Conservation (phyloP, 345 rosid species). For the Ceriops decandra region DNA sequence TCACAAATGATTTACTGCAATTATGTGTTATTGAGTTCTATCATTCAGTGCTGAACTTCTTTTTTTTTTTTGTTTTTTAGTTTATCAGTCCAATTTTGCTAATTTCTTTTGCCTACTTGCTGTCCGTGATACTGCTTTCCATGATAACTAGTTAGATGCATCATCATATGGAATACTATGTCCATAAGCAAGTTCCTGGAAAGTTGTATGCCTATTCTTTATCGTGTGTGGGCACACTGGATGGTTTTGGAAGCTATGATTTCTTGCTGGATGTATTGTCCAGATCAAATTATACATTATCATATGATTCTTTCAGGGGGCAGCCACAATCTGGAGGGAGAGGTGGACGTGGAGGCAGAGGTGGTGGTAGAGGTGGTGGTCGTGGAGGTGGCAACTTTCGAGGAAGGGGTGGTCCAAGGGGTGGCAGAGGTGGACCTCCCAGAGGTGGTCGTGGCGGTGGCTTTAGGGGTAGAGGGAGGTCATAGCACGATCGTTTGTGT, state of each 20-base stretch:
- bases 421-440: constrained; percentile 42
- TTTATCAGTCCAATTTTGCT: neutral
- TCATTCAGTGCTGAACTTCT: neutral
- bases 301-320: constrained; percentile 19
- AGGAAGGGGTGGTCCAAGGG: constrained; percentile 70
- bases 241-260: neutral
- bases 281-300: neutral
- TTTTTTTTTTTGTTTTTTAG: neutral
- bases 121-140: no score
- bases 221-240: neutral
- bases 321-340: constrained; percentile 13
- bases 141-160: no score
- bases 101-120: neutral
- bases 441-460: constrained; percentile 48
- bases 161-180: no score
- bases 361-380: constrained; percentile 17
- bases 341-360: constrained; percentile 27
- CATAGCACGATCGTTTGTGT: constrained; percentile 28
- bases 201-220: no score
- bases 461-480: constrained; percentile 68
- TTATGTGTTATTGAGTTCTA: neutral
- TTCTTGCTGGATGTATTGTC: neutral
- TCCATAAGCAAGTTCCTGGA: no score
- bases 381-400: constrained; percentile 44
- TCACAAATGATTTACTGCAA: neutral